Conservation (phyloP, 768 basidiomycete species). For the Hypsizygus marmoreus region DNA sequence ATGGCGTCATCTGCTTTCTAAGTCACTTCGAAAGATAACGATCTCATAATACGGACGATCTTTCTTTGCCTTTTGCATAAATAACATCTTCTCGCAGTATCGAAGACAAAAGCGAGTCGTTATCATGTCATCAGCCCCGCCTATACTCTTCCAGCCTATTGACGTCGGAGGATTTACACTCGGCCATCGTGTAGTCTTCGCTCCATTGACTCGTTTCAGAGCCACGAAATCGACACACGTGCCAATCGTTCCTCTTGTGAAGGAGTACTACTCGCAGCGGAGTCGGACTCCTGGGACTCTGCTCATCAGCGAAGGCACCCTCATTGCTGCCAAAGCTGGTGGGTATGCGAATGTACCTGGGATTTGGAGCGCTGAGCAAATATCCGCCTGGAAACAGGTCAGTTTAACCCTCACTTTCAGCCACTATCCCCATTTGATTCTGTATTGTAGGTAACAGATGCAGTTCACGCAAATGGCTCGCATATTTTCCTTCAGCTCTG, state of each 20-base stretch:
- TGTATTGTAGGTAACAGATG: conserved; percentile 47
- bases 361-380: conserved; percentile 60
- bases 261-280: conserved; percentile 38
- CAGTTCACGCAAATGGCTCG: conserved; percentile 51
- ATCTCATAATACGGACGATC: no score
- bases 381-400: conserved; percentile 56
- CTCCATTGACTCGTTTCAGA: conserved; percentile 21
- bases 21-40: no score
- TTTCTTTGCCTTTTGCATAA: no score
- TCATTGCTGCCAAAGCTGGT: conserved; percentile 49
- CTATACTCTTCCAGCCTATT: conserved; percentile 39
- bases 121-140: no score
- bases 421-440: background rate
- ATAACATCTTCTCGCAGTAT: no score
- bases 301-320: conserved; percentile 45
- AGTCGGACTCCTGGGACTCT: conserved; percentile 38
- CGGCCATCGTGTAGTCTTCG: conserved; percentile 46
- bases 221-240: conserved; percentile 16
- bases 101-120: no score
- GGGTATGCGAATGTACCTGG: conserved; percentile 56
- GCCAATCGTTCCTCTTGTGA: conserved; percentile 26
- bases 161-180: conserved; percentile 35
- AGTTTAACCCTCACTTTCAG: background rate
- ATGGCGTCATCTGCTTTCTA: no score
- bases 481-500: conserved; percentile 59